Percentiles rank a stretch among this genome's conserved stretches.
Conservation (phyloP, 805 yeast species). For the Candida wancherniae region DNA sequence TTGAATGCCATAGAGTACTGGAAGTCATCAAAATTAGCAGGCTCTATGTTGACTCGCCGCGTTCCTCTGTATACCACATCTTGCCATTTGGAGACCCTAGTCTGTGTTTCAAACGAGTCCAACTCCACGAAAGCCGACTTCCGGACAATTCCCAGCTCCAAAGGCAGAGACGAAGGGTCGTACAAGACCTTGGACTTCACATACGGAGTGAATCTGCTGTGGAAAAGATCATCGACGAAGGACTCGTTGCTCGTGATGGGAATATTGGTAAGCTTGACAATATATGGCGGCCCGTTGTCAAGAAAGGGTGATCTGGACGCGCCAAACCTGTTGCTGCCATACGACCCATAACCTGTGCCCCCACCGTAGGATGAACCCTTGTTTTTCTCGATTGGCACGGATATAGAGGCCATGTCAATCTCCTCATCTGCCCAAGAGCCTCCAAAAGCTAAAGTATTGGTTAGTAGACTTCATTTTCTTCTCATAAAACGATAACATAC, state of each 20-base stretch:
- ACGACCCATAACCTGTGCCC: conserved; percentile 4
- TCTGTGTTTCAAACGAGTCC: conserved; percentile 45
- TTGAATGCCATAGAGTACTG: conserved; percentile 37
- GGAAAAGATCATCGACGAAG: conserved; percentile 55
- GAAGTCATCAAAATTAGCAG: conserved; percentile 39
- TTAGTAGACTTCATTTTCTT: conserved; percentile 2
- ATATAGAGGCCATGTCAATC: conserved; percentile 40
- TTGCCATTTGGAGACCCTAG: conserved; percentile 57
- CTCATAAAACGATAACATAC: conserved; percentile 27
- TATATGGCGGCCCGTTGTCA: conserved; percentile 52
- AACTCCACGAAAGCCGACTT: conserved; percentile 65
- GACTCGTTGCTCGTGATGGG: conserved; percentile 51
- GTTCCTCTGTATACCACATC: conserved; percentile 49
- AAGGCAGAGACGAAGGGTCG: conserved; percentile 40
- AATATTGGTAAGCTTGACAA: conserved; percentile 56
- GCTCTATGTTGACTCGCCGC: conserved; percentile 34
- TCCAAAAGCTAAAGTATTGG: conserved; percentile 35
- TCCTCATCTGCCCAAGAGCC: conserved; percentile 48
- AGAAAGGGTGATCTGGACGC: conserved; percentile 9
- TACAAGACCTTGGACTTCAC: conserved; percentile 59
- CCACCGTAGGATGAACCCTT: conserved; percentile 22
- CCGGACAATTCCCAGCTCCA: conserved; percentile 35
- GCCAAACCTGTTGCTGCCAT: conserved; percentile 7
- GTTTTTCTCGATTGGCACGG: conserved; percentile 39
- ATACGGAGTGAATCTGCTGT: conserved; percentile 55